A percentile compares a stretch with the other conserved stretches of the same genome.
Conservation (phyloP, 2,329 filamentous ascomycete species). For the Ustilaginoidea virens region DNA sequence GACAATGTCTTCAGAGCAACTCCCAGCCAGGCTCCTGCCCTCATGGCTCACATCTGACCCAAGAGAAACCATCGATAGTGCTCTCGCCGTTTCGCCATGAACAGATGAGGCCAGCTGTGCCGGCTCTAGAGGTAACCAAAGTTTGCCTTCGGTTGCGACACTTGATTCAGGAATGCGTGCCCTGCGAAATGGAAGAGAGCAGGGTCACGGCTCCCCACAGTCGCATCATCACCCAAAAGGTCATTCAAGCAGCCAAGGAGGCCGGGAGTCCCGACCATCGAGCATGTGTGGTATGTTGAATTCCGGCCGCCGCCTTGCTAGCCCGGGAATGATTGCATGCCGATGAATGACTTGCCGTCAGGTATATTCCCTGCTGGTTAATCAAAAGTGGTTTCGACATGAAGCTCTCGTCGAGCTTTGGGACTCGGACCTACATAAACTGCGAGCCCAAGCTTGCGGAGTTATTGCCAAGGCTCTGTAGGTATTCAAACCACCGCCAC, state of each 20-base stretch:
- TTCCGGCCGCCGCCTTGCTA: background rate
- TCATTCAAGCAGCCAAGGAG: conserved; percentile 65
- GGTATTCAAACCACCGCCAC: conserved; percentile 8
- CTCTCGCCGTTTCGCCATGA: conserved; percentile 48
- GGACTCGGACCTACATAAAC: conserved; percentile 72
- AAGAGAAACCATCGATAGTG: conserved; percentile 36
- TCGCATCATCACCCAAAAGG: conserved; percentile 64
- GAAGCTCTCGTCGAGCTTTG: conserved; percentile 74
- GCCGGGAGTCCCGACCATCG: conserved; percentile 63
- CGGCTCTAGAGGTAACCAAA: conserved; percentile 71
- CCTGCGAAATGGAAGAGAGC: conserved; percentile 72
- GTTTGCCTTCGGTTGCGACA: conserved; percentile 81
- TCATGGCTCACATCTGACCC: no score
- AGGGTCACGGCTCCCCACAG: conserved; percentile 69
- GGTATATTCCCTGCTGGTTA: conserved; percentile 65
- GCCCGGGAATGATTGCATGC: no score
- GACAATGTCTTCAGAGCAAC: no score
- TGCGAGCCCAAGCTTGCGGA: conserved; percentile 73
- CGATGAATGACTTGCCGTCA: conserved; percentile 5
- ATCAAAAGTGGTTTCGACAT: conserved; percentile 57
- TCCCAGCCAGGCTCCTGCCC: no score
- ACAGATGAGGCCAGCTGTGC: conserved; percentile 48
- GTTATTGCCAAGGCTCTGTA: conserved; percentile 72
- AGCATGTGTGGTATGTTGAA: conserved; percentile 49
- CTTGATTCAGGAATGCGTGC: conserved; percentile 75